These are phyloP conservation scores for Physcomitrium patens DNA, from an alignment of 225 moss, liverwort and hornwort genomes.

Conservation along the genomic window DNA sequence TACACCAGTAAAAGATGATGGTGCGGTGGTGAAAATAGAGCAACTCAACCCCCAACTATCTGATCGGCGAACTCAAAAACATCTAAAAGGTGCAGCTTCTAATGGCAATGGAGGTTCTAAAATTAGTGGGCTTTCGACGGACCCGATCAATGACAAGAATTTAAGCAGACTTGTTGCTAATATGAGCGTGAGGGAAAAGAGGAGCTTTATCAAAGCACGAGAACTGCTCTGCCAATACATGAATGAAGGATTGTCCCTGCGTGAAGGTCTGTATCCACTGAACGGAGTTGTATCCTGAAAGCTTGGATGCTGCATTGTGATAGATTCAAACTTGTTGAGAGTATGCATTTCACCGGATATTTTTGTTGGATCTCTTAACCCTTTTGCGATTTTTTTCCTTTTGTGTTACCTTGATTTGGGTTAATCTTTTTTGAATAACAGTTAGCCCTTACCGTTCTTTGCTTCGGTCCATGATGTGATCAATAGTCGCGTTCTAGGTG, in stretches of 20 bases:
- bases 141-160: slow-evolving; percentile 38
- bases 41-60: slow-evolving; percentile 51
- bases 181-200: slow-evolving; percentile 50
- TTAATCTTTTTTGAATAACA: background rate
- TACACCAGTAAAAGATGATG: slow-evolving; percentile 39
- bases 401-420: too few relatives aligned
- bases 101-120: slow-evolving; percentile 41
- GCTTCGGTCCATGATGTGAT: slow-evolving; percentile 18
- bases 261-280: slow-evolving; percentile 43
- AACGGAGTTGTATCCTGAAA: background rate
- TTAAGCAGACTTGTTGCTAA: slow-evolving; percentile 46
- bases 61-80: slow-evolving; percentile 51
- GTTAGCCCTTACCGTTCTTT: slow-evolving; percentile 19
- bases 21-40: slow-evolving; percentile 43
- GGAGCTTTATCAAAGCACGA: slow-evolving; percentile 57
- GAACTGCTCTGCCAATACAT: slow-evolving; percentile 71
- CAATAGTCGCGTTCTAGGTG: slow-evolving; percentile 13
- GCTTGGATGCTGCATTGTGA: slow-evolving; percentile 9
- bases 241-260: slow-evolving; percentile 49
- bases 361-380: too few relatives aligned
- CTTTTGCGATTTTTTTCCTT: too few relatives aligned
- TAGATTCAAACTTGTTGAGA: background rate
- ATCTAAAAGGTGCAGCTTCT: slow-evolving; percentile 39
- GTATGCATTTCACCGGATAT: background rate
- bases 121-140: slow-evolving; percentile 34